These are phyloP conservation scores for Suillus discolor DNA, from an alignment of 768 basidiomycete species.

Conservation along the genomic window DNA sequence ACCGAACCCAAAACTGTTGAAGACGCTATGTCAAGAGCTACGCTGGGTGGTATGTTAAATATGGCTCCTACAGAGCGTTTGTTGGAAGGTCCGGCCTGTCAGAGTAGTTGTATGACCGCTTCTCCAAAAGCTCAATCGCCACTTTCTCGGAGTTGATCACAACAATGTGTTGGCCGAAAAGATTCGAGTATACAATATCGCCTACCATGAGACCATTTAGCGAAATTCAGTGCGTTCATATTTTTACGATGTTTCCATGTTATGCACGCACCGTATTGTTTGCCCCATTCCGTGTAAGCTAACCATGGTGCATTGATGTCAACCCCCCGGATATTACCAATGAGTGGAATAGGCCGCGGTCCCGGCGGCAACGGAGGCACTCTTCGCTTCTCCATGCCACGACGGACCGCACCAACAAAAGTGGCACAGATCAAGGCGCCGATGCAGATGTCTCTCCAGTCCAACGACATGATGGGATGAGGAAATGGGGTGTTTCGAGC, in stretches of 20 bases:
- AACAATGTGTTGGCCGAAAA: slow-evolving; percentile 27
- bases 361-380: slow-evolving; percentile 22
- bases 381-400: slow-evolving; percentile 11
- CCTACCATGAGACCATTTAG: slow-evolving; percentile 16
- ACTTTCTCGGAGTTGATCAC: slow-evolving; percentile 30
- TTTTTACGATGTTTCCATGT: background rate
- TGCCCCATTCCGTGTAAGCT: slow-evolving; percentile 22
- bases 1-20: slow-evolving; percentile 33
- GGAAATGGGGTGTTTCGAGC: background rate
- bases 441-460: slow-evolving; percentile 18
- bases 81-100: slow-evolving; percentile 32
- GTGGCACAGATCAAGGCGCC: slow-evolving; percentile 15
- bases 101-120: slow-evolving; percentile 31
- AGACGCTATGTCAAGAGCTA: background rate
- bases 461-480: slow-evolving; percentile 1
- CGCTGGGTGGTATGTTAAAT: background rate
- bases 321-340: slow-evolving; percentile 23
- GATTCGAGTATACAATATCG: slow-evolving; percentile 26
- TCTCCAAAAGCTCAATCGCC: slow-evolving; percentile 28
- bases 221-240: background rate
- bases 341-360: slow-evolving; percentile 20
- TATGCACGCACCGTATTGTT: slow-evolving; percentile 17
- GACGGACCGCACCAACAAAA: slow-evolving; percentile 10
- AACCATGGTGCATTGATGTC: slow-evolving; percentile 19
- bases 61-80: slow-evolving; percentile 19